A percentile compares a stretch with the other conserved stretches of the same genome.
These are phyloP conservation scores for Pythium utonaiense DNA, from an alignment of 352 stramenopile genomes.

Conservation along the genomic window DNA sequence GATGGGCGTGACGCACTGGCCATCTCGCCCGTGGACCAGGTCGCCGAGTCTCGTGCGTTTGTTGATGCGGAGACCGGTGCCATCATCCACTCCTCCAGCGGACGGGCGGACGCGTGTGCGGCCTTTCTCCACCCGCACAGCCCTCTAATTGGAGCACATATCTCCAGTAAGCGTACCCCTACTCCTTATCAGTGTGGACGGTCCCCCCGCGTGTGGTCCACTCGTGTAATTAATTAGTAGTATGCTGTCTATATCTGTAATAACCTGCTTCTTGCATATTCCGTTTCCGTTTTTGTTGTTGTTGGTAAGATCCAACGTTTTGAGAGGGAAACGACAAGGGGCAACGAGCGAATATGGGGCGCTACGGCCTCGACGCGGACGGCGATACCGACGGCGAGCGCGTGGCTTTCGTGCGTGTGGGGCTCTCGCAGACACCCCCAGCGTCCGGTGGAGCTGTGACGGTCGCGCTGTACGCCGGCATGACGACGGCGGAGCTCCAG, in stretches of 20 bases:
- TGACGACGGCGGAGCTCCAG: conserved; percentile 44
- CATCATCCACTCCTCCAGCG: background rate
- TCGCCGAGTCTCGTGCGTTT: too few species aligned
- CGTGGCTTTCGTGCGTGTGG: conserved; percentile 18
- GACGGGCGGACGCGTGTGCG: too few species aligned
- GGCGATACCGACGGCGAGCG: conserved; percentile 5
- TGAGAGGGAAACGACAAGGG: background rate
- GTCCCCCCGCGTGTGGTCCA: too few species aligned
- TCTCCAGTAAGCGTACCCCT: conserved; percentile 6
- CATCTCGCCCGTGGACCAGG: too few species aligned
- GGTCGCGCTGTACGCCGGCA: conserved; percentile 55
- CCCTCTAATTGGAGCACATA: too few species aligned
- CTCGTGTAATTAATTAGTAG: too few species aligned
- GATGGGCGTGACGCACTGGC: conserved; percentile 1
- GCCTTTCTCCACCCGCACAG: too few species aligned
- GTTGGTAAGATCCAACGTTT: background rate
- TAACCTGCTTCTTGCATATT: background rate
- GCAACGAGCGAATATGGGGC: background rate
- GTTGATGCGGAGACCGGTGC: too few species aligned
- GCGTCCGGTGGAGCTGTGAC: conserved; percentile 12
- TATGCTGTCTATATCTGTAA: background rate
- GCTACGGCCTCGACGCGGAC: background rate
- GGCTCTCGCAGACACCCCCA: background rate
- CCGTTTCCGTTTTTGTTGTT: background rate
- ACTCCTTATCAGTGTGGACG: background rate